Percentiles rank a stretch among this genome's conserved stretches.
Conservation (phyloP, 345 rosid genomes). For the Syzygium grande region DNA sequence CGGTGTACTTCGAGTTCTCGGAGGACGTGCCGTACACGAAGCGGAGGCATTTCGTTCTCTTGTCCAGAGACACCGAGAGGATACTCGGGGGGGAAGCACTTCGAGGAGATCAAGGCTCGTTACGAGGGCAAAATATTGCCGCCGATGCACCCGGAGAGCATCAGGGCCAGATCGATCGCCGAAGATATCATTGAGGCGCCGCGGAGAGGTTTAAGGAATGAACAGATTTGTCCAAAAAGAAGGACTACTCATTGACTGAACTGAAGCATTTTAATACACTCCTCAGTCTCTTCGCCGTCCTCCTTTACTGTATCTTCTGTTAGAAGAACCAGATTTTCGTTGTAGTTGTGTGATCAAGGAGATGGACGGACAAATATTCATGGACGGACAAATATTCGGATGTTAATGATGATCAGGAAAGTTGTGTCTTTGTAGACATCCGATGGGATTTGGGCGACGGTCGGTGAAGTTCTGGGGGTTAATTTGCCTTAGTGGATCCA, state of each 20-base stretch:
- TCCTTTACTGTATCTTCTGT: background rate
- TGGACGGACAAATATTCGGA: background rate
- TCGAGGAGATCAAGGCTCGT: constrained; percentile 42
- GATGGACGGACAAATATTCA: background rate
- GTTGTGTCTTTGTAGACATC: background rate
- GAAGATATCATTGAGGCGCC: constrained; percentile 64
- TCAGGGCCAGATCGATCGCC: constrained; percentile 58
- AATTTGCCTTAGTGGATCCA: background rate
- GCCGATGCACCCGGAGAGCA: constrained; percentile 72
- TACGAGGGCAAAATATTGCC: constrained; percentile 71
- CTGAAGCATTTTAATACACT: background rate
- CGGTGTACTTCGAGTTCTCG: constrained; percentile 43
- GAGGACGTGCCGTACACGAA: constrained; percentile 88
- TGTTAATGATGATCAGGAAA: background rate
- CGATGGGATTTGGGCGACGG: background rate
- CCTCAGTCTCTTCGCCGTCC: too few species aligned
- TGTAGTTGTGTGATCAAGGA: background rate
- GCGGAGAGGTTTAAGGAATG: constrained; percentile 65
- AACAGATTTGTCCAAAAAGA: constrained; percentile 14
- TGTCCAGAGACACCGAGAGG: constrained; percentile 58
- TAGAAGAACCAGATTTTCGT: background rate
- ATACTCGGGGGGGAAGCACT: constrained; percentile 49
- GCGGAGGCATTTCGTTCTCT: constrained; percentile 66
- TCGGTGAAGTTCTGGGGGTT: background rate
- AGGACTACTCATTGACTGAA: background rate